These are phyloP conservation scores for Castanea crenata DNA, from an alignment of 306 rosid species.

Conservation along the genomic window DNA sequence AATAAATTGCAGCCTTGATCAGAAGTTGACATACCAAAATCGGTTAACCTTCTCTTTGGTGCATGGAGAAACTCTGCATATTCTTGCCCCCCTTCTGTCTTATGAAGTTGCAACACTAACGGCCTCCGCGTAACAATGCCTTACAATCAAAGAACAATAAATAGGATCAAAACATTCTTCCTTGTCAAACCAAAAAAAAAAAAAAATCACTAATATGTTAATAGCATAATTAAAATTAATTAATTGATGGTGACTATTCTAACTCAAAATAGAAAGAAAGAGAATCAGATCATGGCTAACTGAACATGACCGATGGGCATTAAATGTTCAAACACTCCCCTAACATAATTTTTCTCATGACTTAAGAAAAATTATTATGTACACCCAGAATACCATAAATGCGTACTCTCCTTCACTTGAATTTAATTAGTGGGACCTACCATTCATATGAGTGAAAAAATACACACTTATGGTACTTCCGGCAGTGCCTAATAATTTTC, in stretches of 20 bases:
- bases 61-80: conserved; percentile 98
- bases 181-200: neutral
- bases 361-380: too few species aligned
- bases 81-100: conserved; percentile 68
- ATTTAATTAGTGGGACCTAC: too few species aligned
- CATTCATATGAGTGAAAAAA: too few species aligned
- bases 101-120: conserved; percentile 91
- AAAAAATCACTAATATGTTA: neutral
- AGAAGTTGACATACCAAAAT: conserved; percentile 62
- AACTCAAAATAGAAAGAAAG: neutral
- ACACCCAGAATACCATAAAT: too few species aligned
- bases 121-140: conserved; percentile 99
- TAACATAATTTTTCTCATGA: neutral
- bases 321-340: neutral
- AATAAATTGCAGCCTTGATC: neutral
- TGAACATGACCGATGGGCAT: too few species aligned
- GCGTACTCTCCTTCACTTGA: too few species aligned
- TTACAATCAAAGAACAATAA: conserved; percentile 23
- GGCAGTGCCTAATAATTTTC: too few species aligned
- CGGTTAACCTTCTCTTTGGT: conserved; percentile 70
- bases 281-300: neutral
- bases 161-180: neutral
- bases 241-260: neutral
- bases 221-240: neutral
- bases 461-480: too few species aligned